Base-by-base conservation (phyloP, 1,284 basidiomycete genomes). In the Leucoagaricus sp. region DNA sequence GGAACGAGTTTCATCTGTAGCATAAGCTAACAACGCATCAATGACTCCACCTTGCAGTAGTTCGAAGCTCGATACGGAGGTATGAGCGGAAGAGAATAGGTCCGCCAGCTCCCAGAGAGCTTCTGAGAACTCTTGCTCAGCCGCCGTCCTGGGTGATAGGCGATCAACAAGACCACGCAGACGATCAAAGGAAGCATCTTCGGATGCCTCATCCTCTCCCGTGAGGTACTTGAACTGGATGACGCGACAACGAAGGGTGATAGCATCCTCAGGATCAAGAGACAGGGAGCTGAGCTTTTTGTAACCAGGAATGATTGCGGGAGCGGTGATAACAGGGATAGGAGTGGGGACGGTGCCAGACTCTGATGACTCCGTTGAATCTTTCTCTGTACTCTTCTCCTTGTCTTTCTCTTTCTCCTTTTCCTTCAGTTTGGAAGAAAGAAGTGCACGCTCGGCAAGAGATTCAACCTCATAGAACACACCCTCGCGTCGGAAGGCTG, bases 41-140 rank as follows among this genome's bases (percentile, higher is more conserved):
- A 98, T 89, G 1, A 98, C 82, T 2, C 96, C 96, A 65, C 94
- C 96, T 66, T 97, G 91, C 54, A 98, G 76, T 40, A 99, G 74
- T 75, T 99, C 97, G 64, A 98, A 99, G 72, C 95, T 97, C 0
- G 96, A 98, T 10, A 98, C 85, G 9, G 94, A 90, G 3, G 81
- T 83, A 64, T 85, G 81, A 29, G 83, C 80, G n/a, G 87, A 87
- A 1, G 87, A 77, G 69, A 99, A 96, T 44, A 95, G 79, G 13
- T 81, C 79, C 0, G 92, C 91, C 19, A 98, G 78, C 60, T 89
- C 85, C 55, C 79, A 77, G 23, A 97, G 73, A 10, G 85, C 82
- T 33, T 83, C 81, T 23, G 78, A 71, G n/a, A 92, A 70, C 29
- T 85, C 83, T 61, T 82, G 83, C 69, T 91, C 88, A n/a, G 80